Evolutionary conservation across 2,329 filamentous ascomycete genomes (phyloP).

Genomic region (Emydomyces testavorans): DNA sequence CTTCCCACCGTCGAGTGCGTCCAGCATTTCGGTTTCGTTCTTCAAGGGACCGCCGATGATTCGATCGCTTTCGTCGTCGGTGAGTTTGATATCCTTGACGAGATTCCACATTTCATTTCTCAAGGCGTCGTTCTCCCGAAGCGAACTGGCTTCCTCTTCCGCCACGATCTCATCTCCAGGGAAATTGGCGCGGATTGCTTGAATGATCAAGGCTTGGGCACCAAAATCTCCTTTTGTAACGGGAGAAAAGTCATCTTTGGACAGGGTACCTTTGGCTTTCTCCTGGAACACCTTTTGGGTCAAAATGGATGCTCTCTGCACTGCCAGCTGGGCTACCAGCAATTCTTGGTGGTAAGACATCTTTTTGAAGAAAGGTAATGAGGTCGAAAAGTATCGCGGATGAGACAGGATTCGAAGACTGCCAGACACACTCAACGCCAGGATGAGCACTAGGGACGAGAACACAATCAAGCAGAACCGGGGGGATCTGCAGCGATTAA

Average conservation of each 20-base stretch:
- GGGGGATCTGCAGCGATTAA: slow-evolving; percentile 7
- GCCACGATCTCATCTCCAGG: slow-evolving; percentile 83
- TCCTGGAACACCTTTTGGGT: slow-evolving; percentile 72
- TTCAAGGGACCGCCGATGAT: slow-evolving; percentile 58
- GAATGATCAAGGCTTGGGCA: slow-evolving; percentile 90
- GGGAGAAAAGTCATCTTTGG: slow-evolving; percentile 90
- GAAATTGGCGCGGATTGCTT: slow-evolving; percentile 79
- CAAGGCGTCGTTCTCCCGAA: slow-evolving; percentile 60
- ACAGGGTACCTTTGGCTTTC: slow-evolving; percentile 85
- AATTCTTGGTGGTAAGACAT: slow-evolving; percentile 64
- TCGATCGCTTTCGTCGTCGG: slow-evolving; percentile 52
- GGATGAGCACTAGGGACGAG: slow-evolving; percentile 23
- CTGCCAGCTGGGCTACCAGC: slow-evolving; percentile 71
- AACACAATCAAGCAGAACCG: slow-evolving; percentile 5
- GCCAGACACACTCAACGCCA: slow-evolving; percentile 32
- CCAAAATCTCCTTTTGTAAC: slow-evolving; percentile 98
- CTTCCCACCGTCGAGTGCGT: slow-evolving; percentile 46
- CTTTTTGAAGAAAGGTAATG: slow-evolving; percentile 18
- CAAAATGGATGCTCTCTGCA: slow-evolving; percentile 67
- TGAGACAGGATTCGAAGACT: slow-evolving; percentile 23
- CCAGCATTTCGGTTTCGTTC: slow-evolving; percentile 50
- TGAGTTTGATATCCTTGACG: slow-evolving; percentile 59
- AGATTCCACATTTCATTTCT: slow-evolving; percentile 72
- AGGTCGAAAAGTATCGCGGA: slow-evolving; percentile 17
- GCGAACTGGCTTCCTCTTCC: slow-evolving; percentile 78